Evolutionary conservation across 345 rosid genomes (phyloP).

Genomic region (Psidium friedrichsthalianum): DNA sequence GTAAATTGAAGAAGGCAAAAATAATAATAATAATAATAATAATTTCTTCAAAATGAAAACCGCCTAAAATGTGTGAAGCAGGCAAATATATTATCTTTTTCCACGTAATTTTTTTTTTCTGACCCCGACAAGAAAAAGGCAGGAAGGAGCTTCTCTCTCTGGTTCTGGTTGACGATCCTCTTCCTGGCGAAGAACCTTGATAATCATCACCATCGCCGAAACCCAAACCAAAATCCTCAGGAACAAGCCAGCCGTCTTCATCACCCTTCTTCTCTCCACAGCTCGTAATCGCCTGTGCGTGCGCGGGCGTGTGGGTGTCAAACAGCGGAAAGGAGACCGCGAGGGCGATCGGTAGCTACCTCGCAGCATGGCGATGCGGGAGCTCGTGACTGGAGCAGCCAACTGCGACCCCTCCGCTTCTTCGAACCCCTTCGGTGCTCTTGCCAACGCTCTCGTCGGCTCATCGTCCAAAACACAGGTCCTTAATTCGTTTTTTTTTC

Average conservation of each 20-base stretch:
- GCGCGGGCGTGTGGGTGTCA: not conserved
- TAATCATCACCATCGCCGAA: not conserved
- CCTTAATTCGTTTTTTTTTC: not conserved
- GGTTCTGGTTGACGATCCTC: not conserved
- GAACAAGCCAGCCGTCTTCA: not conserved
- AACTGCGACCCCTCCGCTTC: slow-evolving; percentile 91
- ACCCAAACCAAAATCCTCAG: not conserved
- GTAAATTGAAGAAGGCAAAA: too few relatives aligned
- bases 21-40: too few relatives aligned
- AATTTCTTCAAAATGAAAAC: not conserved
- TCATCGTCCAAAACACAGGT: slow-evolving; percentile 95
- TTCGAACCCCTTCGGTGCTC: slow-evolving; percentile 85
- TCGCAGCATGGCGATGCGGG: slow-evolving; percentile 82
- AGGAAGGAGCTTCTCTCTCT: not conserved
- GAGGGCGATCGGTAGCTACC: not conserved
- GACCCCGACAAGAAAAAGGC: not conserved
- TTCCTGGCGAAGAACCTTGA: not conserved
- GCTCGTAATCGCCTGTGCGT: not conserved
- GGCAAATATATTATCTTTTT: not conserved
- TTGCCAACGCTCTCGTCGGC: slow-evolving; percentile 83
- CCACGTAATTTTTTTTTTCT: not conserved
- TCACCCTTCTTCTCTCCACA: not conserved
- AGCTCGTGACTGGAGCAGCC: slow-evolving; percentile 87
- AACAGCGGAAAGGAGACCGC: not conserved
- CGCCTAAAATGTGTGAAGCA: slow-evolving; percentile 2